Conservation (phyloP, 768 basidiomycete genomes). For the Mycena amicta region DNA sequence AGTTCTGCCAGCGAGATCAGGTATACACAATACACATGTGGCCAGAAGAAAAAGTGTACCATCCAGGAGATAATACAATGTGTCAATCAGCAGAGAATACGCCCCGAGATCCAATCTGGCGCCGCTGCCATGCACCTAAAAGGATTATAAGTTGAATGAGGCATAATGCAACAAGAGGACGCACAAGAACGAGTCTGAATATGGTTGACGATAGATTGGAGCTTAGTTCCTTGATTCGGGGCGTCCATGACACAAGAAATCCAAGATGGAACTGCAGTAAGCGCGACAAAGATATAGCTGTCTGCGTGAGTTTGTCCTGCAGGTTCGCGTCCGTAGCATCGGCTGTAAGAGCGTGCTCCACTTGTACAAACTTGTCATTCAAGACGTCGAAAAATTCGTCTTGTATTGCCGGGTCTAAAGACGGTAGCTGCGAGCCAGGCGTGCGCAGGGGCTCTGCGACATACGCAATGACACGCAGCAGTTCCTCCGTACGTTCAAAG, state of each 20-base stretch:
- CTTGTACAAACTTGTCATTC: slow-evolving; percentile 43
- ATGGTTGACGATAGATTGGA: slow-evolving; percentile 44
- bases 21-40: background rate
- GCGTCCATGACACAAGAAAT: slow-evolving; percentile 61
- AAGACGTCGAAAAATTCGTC: slow-evolving; percentile 59
- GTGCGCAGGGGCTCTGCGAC: slow-evolving; percentile 68
- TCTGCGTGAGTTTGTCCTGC: slow-evolving; percentile 36
- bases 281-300: slow-evolving; percentile 60
- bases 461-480: slow-evolving; percentile 68
- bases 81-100: slow-evolving; percentile 73
- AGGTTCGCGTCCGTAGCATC: slow-evolving; percentile 20
- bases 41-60: slow-evolving; percentile 48
- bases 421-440: slow-evolving; percentile 41
- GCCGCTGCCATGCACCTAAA: slow-evolving; percentile 58
- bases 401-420: slow-evolving; percentile 57
- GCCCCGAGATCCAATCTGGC: slow-evolving; percentile 54
- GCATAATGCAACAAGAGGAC: slow-evolving; percentile 27
- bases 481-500: slow-evolving; percentile 61
- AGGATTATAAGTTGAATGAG: slow-evolving; percentile 8
- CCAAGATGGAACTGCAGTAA: slow-evolving; percentile 75
- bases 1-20: slow-evolving; percentile 48
- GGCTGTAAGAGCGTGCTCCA: slow-evolving; percentile 39
- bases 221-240: slow-evolving; percentile 48
- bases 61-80: slow-evolving; percentile 71
- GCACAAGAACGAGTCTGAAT: slow-evolving; percentile 55